Evolutionary conservation across 768 basidiomycete genomes (phyloP), one percentile per base, ranked within the genome.

Genomic region (Pleurotus sapidus): DNA sequence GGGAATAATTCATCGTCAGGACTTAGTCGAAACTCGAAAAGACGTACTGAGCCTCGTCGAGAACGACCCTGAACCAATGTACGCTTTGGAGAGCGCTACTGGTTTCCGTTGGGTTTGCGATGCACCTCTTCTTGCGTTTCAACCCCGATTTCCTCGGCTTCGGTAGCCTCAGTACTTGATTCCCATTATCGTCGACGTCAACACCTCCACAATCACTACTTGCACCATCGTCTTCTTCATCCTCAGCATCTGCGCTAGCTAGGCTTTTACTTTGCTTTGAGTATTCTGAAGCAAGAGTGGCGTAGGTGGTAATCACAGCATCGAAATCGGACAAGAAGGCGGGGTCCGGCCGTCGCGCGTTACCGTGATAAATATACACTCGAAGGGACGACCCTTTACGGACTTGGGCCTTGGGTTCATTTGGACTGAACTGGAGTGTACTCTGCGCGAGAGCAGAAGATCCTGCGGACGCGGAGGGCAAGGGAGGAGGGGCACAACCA

Each of bases 361-460:
- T 90, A 39, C 97, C 97, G 65, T 99, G 97, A 68, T 98, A 98
- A 59, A 98, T 84, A 73, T 98, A 98, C 24, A 98, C 88, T 34
- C 87, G 85, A n/a, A 94, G 70, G 3, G 82, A 70, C 42, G 75
- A 76, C 18, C 83, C 84, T 59, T 78, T 72, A 30, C 77, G 71
- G 60, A 72, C 60, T 57, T 73, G 74, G 18, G 65, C 57, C 23
- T 73, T 68, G 1, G 65, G 48, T 45, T 77, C 71, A 5, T 61
- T 61, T 17, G 67, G 64, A 56, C 64, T 60, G 14, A 56, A 46
- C 40, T 70, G 65, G 34, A 67, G 59, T 49, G 66, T 63, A 15
- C 69, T 64, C 11, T 70, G 64, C 2, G 73, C 69, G n/a, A 72
- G 68, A 49, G 70, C 68, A n/a, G 73, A 65, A 38, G 76, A 70